Evolutionary conservation across 495 filamentous ascomycete genomes (phyloP).

Genomic region (Aspergillus steynii): DNA sequence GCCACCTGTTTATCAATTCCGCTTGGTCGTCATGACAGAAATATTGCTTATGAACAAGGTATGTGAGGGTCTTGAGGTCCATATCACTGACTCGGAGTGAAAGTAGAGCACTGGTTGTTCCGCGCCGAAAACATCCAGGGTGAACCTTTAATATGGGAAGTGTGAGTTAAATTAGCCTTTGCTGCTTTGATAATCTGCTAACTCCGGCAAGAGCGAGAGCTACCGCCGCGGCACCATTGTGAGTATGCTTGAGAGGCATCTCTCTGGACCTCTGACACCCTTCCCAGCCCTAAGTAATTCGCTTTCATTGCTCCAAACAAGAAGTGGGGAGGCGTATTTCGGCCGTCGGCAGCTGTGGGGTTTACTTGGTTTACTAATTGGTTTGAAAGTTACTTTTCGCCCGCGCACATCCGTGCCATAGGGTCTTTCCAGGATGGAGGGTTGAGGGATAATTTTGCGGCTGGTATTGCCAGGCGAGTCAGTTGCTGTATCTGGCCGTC

Average conservation of each 20-base stretch:
- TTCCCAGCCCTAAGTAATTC: background rate
- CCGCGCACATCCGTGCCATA: slow-evolving; percentile 14
- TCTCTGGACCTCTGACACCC: background rate
- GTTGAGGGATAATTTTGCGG: slow-evolving; percentile 26
- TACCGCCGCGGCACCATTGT: slow-evolving; percentile 25
- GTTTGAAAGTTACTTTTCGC: slow-evolving; percentile 22
- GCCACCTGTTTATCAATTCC: too few species aligned
- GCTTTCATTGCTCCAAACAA: background rate
- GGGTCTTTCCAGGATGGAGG: slow-evolving; percentile 30
- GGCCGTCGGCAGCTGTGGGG: background rate
- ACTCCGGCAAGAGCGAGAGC: slow-evolving; percentile 18
- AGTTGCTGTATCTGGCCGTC: slow-evolving; percentile 23
- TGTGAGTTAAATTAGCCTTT: slow-evolving; percentile 16
- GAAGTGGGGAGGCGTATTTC: background rate
- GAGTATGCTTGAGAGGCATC: slow-evolving; percentile 4
- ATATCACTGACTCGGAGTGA: too few species aligned
- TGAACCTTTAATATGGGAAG: slow-evolving; percentile 24
- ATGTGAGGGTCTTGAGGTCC: too few species aligned
- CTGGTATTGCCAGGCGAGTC: slow-evolving; percentile 19
- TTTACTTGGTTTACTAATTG: background rate
- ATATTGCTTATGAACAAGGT: too few species aligned
- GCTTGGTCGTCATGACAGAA: background rate
- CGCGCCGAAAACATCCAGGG: slow-evolving; percentile 15
- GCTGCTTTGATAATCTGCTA: background rate
- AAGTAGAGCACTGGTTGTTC: slow-evolving; percentile 27